Percentiles rank a stretch among this genome's conserved stretches.
These are phyloP conservation scores for Aspergillus piperis DNA, from an alignment of 2,329 filamentous ascomycete genomes.

Conservation along the genomic window DNA sequence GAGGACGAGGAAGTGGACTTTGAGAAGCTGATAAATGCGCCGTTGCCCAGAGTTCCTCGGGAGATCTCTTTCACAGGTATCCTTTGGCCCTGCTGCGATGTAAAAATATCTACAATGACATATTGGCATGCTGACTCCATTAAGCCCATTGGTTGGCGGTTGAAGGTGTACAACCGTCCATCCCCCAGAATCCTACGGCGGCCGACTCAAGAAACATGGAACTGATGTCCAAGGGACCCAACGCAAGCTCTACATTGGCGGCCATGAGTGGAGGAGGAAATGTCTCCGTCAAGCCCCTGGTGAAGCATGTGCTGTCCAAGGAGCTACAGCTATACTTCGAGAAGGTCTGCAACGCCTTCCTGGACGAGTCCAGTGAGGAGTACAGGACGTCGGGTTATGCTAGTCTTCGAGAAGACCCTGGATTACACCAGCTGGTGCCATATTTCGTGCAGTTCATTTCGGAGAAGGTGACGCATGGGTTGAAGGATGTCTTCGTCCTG, in stretches of 20 bases:
- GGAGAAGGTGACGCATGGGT: conserved; percentile 90
- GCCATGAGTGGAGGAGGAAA: conserved; percentile 82
- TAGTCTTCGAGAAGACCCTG: conserved; percentile 83
- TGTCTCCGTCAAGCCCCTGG: conserved; percentile 79
- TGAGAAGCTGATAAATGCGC: conserved; percentile 96
- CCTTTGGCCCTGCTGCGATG: background rate
- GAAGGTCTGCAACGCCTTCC: conserved; percentile 83
- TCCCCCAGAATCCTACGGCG: conserved; percentile 91
- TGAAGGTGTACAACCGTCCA: conserved; percentile 94
- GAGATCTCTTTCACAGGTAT: conserved; percentile 89
- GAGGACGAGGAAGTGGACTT: conserved; percentile 99
- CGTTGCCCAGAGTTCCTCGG: conserved; percentile 88
- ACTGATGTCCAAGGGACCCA: conserved; percentile 83
- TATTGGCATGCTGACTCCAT: background rate
- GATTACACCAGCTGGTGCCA: conserved; percentile 89
- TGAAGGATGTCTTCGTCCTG: conserved; percentile 86
- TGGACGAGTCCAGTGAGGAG: conserved; percentile 85
- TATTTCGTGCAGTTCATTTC: conserved; percentile 97
- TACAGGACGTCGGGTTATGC: conserved; percentile 82
- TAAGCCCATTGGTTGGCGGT: conserved; percentile 95
- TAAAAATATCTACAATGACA: background rate
- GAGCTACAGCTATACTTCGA: conserved; percentile 97
- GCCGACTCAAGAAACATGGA: conserved; percentile 82
- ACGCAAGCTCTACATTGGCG: conserved; percentile 80
- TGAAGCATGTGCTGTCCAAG: conserved; percentile 95